These are phyloP conservation scores for Globisporangium cederbergense DNA, from an alignment of 352 stramenopile genomes.

Conservation along the genomic window DNA sequence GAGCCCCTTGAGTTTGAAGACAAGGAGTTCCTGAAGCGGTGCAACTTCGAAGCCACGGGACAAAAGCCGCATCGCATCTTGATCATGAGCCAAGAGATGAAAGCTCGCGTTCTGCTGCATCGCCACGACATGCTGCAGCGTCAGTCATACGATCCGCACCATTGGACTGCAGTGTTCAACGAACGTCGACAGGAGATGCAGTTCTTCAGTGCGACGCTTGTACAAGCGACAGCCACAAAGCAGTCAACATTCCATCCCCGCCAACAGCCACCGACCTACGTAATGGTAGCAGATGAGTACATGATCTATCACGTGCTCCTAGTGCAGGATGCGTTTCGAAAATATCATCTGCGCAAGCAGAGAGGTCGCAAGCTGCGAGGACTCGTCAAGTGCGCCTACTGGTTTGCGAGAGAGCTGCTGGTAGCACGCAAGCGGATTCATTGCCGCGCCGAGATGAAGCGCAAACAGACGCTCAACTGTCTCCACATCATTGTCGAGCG, in stretches of 20 bases:
- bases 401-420: slow-evolving; percentile 24
- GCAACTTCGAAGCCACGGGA: slow-evolving; percentile 18
- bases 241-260: slow-evolving; percentile 2
- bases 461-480: slow-evolving; percentile 46
- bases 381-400: slow-evolving; percentile 27
- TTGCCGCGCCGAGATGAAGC: slow-evolving; percentile 22
- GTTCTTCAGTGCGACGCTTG: slow-evolving; percentile 37
- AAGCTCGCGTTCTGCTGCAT: slow-evolving; percentile 21
- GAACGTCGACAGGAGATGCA: slow-evolving; percentile 48
- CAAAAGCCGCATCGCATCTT: slow-evolving; percentile 34
- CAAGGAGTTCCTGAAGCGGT: slow-evolving; percentile 18
- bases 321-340: slow-evolving; percentile 62
- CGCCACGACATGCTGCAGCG: slow-evolving; percentile 18
- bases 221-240: slow-evolving; percentile 4
- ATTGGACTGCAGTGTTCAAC: slow-evolving; percentile 63
- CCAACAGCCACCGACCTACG: slow-evolving; percentile 37
- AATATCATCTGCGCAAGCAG: slow-evolving; percentile 20
- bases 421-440: slow-evolving; percentile 23
- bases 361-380: slow-evolving; percentile 28
- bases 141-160: slow-evolving; percentile 30
- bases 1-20: slow-evolving; percentile 67
- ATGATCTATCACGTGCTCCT: slow-evolving; percentile 66
- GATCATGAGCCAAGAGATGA: slow-evolving; percentile 41
- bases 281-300: slow-evolving; percentile 49
- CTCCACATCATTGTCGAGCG: slow-evolving; percentile 54